Percentiles rank a stretch among this genome's conserved stretches.
phyloP scores from a whole-genome alignment of 108 stramenopile species.

The Schizochytrium sp. region DNA sequence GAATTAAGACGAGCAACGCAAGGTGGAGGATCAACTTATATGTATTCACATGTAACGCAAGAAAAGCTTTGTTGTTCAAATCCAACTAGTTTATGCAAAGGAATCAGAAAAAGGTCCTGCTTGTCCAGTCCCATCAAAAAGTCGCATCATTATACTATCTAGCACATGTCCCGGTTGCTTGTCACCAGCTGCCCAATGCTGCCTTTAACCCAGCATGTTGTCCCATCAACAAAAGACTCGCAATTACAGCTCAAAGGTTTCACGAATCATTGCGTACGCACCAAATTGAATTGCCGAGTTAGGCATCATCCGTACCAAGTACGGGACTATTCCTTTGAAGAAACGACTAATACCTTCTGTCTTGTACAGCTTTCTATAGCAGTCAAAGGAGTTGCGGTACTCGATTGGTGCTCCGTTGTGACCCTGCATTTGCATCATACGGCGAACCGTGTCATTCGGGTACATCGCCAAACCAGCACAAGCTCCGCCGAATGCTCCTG shows the following conservation, averaged over 20 bases:
- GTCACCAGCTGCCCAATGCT: too few relatives aligned
- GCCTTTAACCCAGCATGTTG: too few relatives aligned
- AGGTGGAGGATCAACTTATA: too few relatives aligned
- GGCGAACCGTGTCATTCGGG: slow-evolving; percentile 47
- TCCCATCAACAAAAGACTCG: too few relatives aligned
- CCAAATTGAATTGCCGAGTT: slow-evolving; percentile 54
- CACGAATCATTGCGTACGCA: neutral
- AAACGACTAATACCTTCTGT: slow-evolving; percentile 28
- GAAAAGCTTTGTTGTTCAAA: too few relatives aligned
- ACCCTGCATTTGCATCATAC: slow-evolving; percentile 55
- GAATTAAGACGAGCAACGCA: too few relatives aligned
- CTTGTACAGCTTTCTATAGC: slow-evolving; percentile 8
- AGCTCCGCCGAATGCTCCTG: slow-evolving; percentile 31
- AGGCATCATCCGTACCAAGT: slow-evolving; percentile 29
- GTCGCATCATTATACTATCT: too few relatives aligned
- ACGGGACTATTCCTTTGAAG: slow-evolving; percentile 12
- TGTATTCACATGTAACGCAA: too few relatives aligned
- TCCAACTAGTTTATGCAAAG: too few relatives aligned
- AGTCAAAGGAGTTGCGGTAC: slow-evolving; percentile 4
- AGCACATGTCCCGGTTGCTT: too few relatives aligned
- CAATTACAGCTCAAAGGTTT: neutral
- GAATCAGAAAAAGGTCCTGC: too few relatives aligned
- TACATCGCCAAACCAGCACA: slow-evolving; percentile 42
- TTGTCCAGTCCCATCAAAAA: too few relatives aligned
- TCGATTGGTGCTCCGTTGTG: neutral